Percentiles rank a stretch among this genome's conserved stretches.
phyloP scores from a whole-genome alignment of 2,329 filamentous ascomycete species.

The Colletotrichum orbiculare region DNA sequence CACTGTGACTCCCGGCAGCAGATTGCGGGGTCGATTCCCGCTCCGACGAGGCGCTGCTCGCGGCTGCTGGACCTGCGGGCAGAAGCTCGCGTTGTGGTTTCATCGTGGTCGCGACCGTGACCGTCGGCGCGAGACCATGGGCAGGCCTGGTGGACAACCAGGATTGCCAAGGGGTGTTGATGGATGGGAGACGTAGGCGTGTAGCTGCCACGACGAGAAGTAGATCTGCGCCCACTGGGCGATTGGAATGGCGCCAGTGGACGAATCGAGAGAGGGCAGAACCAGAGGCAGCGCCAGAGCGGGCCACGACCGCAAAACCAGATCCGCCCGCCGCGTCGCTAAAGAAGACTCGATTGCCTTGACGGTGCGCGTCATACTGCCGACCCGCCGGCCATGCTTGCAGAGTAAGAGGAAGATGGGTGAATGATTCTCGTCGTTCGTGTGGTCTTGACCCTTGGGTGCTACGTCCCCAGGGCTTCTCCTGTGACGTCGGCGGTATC shows the following conservation, averaged over 20 bases:
- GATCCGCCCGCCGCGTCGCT: conserved; percentile 34
- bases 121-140: conserved; percentile 22
- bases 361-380: conserved; percentile 30
- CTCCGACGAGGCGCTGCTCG: conserved; percentile 28
- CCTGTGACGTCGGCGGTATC: neutral
- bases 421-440: neutral
- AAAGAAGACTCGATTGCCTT: conserved; percentile 20
- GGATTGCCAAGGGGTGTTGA: conserved; percentile 10
- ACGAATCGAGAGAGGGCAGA: conserved; percentile 31
- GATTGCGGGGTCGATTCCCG: conserved; percentile 32
- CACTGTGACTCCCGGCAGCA: conserved; percentile 7
- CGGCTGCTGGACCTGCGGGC: conserved; percentile 29
- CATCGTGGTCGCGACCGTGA: conserved; percentile 18
- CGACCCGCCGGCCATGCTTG: conserved; percentile 33
- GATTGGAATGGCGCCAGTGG: conserved; percentile 28
- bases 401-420: neutral
- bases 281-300: conserved; percentile 2
- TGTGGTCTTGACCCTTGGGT: neutral
- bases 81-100: conserved; percentile 36
- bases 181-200: conserved; percentile 10
- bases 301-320: conserved; percentile 31
- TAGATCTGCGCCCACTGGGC: conserved; percentile 11
- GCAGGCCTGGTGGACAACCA: conserved; percentile 13
- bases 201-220: conserved; percentile 20
- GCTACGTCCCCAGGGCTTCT: neutral